Evolutionary conservation across 208 protist species (phyloP).

Genomic region (Crithidia brevicula): DNA sequence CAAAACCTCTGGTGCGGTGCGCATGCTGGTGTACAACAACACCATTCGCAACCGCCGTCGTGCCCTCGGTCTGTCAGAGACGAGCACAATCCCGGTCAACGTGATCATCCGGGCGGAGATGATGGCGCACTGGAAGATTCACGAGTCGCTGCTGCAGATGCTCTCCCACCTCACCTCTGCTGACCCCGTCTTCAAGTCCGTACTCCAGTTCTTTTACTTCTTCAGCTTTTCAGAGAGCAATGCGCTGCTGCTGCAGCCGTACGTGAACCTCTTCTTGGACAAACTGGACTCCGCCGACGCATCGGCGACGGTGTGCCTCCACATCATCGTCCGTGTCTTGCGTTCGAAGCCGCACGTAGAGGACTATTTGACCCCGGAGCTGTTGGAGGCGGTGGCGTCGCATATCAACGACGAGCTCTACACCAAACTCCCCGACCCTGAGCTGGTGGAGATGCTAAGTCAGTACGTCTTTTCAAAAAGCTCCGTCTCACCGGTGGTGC

Average conservation of each 20-base stretch:
- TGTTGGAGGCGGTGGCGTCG: constrained; percentile 45
- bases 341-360: constrained; percentile 55
- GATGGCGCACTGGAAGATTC: constrained; percentile 73
- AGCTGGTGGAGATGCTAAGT: constrained; percentile 68
- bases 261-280: constrained; percentile 54
- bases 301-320: constrained; percentile 49
- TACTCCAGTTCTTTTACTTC: constrained; percentile 84
- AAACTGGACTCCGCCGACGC: constrained; percentile 18
- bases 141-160: constrained; percentile 66
- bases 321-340: constrained; percentile 68
- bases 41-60: constrained; percentile 53
- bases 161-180: constrained; percentile 40
- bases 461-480: constrained; percentile 58
- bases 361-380: constrained; percentile 56
- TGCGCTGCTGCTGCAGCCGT: constrained; percentile 45
- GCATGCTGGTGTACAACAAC: constrained; percentile 57
- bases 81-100: constrained; percentile 51
- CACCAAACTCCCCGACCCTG: constrained; percentile 51
- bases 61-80: constrained; percentile 55
- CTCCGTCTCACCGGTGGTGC: constrained; percentile 43
- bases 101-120: constrained; percentile 66
- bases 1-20: constrained; percentile 51
- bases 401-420: constrained; percentile 52
- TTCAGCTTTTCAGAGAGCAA: constrained; percentile 64
- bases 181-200: constrained; percentile 37